A percentile compares a stretch with the other conserved stretches of the same genome.
Conservation (phyloP, 305 asterid species). For the Solanum hybrid region DNA sequence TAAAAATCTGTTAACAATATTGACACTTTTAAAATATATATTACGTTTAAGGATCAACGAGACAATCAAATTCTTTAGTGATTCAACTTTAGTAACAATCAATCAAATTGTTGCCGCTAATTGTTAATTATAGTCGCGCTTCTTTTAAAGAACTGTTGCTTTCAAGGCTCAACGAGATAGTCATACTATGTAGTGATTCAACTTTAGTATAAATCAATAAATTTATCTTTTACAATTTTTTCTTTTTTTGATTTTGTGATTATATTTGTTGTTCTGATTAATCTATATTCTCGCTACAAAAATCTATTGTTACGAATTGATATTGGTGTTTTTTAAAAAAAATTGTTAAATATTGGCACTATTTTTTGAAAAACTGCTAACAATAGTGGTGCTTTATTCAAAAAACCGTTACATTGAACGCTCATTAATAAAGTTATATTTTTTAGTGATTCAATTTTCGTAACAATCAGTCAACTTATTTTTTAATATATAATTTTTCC, state of each 20-base stretch:
- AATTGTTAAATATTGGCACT: not conserved
- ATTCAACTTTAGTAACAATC: too few relatives aligned
- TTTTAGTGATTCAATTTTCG: not conserved
- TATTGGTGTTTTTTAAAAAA: not conserved
- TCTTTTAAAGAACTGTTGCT: too few relatives aligned
- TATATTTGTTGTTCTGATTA: too few relatives aligned
- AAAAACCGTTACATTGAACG: not conserved
- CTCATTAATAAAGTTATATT: not conserved
- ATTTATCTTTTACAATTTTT: not conserved
- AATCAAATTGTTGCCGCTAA: not conserved
- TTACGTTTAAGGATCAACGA: too few relatives aligned
- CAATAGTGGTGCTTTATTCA: not conserved
- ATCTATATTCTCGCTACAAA: too few relatives aligned
- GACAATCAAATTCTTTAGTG: too few relatives aligned
- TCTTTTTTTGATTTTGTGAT: not conserved
- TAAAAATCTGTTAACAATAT: not conserved
- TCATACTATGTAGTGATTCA: not conserved
- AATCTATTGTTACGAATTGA: not conserved
- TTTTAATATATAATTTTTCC: too few relatives aligned
- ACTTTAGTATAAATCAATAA: not conserved
- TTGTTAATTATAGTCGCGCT: not conserved
- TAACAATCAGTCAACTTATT: not conserved
- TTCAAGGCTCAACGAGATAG: not conserved
- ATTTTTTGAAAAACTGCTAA: not conserved
- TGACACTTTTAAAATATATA: too few relatives aligned